These are phyloP conservation scores for Podochytrium sp. DNA, from an alignment of 192 early-diverging fungal genomes.

Conservation along the genomic window DNA sequence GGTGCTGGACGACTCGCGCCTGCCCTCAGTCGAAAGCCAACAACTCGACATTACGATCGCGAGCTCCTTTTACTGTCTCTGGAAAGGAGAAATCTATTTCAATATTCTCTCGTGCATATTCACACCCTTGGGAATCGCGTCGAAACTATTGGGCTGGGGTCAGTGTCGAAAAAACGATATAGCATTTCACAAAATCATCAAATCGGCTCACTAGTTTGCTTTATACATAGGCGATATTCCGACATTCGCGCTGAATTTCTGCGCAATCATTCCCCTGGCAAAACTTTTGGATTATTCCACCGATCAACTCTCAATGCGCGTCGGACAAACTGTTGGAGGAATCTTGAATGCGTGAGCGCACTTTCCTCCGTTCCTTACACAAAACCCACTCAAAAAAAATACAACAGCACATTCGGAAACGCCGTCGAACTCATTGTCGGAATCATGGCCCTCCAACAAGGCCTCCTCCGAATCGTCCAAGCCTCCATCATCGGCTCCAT, in stretches of 20 bases:
- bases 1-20: too few relatives aligned
- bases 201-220: neutral
- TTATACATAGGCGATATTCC: slow-evolving; percentile 44
- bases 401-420: slow-evolving; percentile 71
- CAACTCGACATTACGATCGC: too few relatives aligned
- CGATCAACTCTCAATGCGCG: slow-evolving; percentile 63
- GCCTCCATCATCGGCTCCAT: slow-evolving; percentile 89
- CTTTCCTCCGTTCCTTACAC: neutral
- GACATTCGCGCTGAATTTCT: slow-evolving; percentile 81
- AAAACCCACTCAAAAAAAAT: neutral
- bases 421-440: slow-evolving; percentile 81
- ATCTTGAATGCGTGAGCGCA: slow-evolving; percentile 66
- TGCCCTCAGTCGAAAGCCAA: too few relatives aligned
- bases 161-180: neutral
- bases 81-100: neutral
- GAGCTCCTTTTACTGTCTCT: neutral
- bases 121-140: slow-evolving; percentile 78
- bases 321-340: slow-evolving; percentile 66
- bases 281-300: slow-evolving; percentile 85
- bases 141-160: slow-evolving; percentile 65
- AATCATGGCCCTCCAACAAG: slow-evolving; percentile 78
- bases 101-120: slow-evolving; percentile 75
- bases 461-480: slow-evolving; percentile 83
- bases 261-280: slow-evolving; percentile 87
- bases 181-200: neutral